phyloP scores from a whole-genome alignment of 1,139 yeast genomes.

The Yarrowia galli region DNA sequence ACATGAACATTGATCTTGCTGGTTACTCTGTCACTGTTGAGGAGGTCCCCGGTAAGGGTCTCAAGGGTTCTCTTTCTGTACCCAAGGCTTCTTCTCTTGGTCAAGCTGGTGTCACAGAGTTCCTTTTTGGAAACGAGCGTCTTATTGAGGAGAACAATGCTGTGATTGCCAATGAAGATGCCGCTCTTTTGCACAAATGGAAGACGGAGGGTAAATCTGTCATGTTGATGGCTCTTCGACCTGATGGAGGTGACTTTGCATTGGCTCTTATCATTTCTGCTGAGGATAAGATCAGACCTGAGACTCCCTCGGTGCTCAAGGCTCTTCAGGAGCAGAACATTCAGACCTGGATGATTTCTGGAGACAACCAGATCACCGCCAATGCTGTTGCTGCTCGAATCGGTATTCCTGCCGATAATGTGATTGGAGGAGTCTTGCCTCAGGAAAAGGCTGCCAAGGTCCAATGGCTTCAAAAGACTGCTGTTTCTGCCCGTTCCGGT shows the following conservation, averaged over 20 bases:
- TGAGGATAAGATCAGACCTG: slow-evolving; percentile 70
- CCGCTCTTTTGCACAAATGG: slow-evolving; percentile 55
- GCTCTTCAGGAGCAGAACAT: slow-evolving; percentile 57
- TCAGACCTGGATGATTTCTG: slow-evolving; percentile 74
- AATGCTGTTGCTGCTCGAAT: slow-evolving; percentile 69
- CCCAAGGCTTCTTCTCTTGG: slow-evolving; percentile 38
- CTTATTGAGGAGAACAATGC: slow-evolving; percentile 58
- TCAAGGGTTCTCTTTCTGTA: slow-evolving; percentile 55
- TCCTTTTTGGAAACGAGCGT: slow-evolving; percentile 63
- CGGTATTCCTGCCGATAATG: slow-evolving; percentile 61
- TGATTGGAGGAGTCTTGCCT: slow-evolving; percentile 78
- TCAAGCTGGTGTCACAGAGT: slow-evolving; percentile 55
- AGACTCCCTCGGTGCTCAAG: slow-evolving; percentile 61
- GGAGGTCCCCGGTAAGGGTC: slow-evolving; percentile 66
- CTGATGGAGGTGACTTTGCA: slow-evolving; percentile 46
- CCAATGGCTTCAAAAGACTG: slow-evolving; percentile 59
- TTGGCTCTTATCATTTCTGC: slow-evolving; percentile 60
- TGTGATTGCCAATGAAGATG: slow-evolving; percentile 46
- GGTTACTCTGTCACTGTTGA: slow-evolving; percentile 52
- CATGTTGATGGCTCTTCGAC: slow-evolving; percentile 60
- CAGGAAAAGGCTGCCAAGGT: slow-evolving; percentile 71
- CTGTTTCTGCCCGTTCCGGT: slow-evolving; percentile 41
- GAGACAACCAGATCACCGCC: slow-evolving; percentile 75
- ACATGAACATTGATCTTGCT: slow-evolving; percentile 40
- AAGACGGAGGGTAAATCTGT: slow-evolving; percentile 69